Conservation (phyloP, 2,329 filamentous ascomycete species). For the Clonostachys sp. region DNA sequence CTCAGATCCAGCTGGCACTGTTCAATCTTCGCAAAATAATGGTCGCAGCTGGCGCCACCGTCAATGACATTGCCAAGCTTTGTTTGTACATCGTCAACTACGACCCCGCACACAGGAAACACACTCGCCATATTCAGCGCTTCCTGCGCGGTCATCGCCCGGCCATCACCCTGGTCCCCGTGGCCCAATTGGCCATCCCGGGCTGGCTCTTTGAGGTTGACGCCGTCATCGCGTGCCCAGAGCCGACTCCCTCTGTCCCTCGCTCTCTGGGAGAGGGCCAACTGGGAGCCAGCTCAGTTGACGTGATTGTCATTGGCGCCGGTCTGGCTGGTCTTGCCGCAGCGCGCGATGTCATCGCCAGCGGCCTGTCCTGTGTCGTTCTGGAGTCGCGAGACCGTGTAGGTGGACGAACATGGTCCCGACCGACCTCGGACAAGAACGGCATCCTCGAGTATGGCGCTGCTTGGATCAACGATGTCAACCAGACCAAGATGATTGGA, state of each 20-base stretch:
- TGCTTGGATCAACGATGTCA: conserved; percentile 56
- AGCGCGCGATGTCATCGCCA: conserved; percentile 22
- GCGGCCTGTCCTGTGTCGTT: conserved; percentile 32
- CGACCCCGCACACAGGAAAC: conserved; percentile 24
- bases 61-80: conserved; percentile 32
- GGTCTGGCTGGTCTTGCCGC: conserved; percentile 32
- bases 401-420: conserved; percentile 45
- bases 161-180: conserved; percentile 34
- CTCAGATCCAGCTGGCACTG: conserved; percentile 31
- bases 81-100: conserved; percentile 38
- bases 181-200: conserved; percentile 28
- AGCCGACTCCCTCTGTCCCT: conserved; percentile 1
- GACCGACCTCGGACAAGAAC: conserved; percentile 18
- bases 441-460: conserved; percentile 47
- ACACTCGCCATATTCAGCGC: conserved; percentile 26
- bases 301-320: conserved; percentile 37
- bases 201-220: conserved; percentile 37
- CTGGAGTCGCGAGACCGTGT: conserved; percentile 45
- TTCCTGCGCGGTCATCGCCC: conserved; percentile 32
- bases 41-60: conserved; percentile 23
- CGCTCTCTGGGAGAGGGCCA: not conserved
- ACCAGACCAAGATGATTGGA: conserved; percentile 36
- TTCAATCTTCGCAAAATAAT: conserved; percentile 28
- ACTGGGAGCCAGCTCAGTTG: not conserved
- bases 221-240: conserved; percentile 21